Conservation (phyloP, 345 rosid species). For the Ceriops zippeliana region DNA sequence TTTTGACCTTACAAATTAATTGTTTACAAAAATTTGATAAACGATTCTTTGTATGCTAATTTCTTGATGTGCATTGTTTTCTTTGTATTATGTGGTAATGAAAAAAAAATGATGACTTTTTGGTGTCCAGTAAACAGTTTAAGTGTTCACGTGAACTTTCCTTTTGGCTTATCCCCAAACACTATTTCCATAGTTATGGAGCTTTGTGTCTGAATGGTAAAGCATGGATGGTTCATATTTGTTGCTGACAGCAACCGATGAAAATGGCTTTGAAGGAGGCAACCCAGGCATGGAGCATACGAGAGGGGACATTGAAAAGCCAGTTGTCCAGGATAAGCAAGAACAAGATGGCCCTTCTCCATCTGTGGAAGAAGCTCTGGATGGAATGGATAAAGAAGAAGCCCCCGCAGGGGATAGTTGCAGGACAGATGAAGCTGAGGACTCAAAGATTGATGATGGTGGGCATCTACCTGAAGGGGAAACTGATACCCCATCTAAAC, state of each 20-base stretch:
- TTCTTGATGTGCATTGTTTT: too few species aligned
- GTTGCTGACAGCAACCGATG: constrained; percentile 29
- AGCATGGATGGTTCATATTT: neutral
- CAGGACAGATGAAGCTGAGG: neutral
- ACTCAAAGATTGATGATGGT: constrained; percentile 10
- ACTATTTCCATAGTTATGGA: neutral
- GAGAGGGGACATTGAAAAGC: constrained; percentile 17
- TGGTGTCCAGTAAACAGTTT: too few species aligned
- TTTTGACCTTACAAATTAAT: neutral
- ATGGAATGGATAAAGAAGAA: neutral
- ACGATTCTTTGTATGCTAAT: too few species aligned
- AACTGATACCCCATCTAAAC: constrained; percentile 26
- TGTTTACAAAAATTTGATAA: too few species aligned
- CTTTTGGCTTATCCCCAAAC: neutral
- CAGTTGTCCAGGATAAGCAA: constrained; percentile 22
- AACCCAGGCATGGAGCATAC: constrained; percentile 20
- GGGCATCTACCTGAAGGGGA: constrained; percentile 23
- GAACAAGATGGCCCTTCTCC: constrained; percentile 21
- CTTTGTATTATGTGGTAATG: too few species aligned
- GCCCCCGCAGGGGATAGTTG: neutral
- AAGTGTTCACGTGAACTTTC: too few species aligned
- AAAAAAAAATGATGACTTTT: too few species aligned
- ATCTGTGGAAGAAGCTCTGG: neutral
- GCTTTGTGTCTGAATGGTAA: neutral
- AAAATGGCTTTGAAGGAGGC: constrained; percentile 39